phyloP scores from a whole-genome alignment of 371 early-diverging fungal genomes.

The Mortierella sp. region DNA sequence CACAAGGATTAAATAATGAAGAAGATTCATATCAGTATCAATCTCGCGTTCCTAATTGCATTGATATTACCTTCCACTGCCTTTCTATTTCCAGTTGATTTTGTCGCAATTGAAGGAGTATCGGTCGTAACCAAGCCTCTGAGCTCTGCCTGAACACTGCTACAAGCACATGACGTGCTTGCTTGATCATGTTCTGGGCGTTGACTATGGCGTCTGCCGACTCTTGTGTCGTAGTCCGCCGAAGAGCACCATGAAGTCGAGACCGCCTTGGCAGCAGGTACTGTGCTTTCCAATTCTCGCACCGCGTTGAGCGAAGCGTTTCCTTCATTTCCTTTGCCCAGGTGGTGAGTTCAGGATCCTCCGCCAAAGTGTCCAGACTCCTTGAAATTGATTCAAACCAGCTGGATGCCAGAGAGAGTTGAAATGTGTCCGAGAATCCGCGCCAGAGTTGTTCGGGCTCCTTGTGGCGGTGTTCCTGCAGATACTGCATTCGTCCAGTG shows the following conservation, averaged over 20 bases:
- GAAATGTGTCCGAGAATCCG: conserved; percentile 31
- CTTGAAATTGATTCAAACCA: conserved; percentile 10
- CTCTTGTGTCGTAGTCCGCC: conserved; percentile 9
- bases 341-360: conserved; percentile 6
- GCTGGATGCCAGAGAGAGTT: not conserved
- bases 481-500: conserved; percentile 3
- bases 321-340: conserved; percentile 19
- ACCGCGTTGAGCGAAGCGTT: conserved; percentile 7
- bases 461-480: conserved; percentile 22
- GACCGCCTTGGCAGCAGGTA: conserved; percentile 14
- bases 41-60: too few species aligned
- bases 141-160: conserved; percentile 6
- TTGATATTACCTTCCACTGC: too few species aligned
- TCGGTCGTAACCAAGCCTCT: not conserved
- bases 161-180: conserved; percentile 13
- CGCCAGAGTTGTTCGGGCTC: conserved; percentile 29
- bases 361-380: not conserved
- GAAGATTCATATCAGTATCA: too few species aligned
- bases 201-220: conserved; percentile 3
- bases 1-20: too few species aligned
- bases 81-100: too few species aligned
- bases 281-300: conserved; percentile 17
- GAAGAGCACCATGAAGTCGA: not conserved
- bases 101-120: not conserved
- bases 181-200: conserved; percentile 1